Conservation (phyloP, 352 stramenopile genomes). For the Globisporangium mamillatum region DNA sequence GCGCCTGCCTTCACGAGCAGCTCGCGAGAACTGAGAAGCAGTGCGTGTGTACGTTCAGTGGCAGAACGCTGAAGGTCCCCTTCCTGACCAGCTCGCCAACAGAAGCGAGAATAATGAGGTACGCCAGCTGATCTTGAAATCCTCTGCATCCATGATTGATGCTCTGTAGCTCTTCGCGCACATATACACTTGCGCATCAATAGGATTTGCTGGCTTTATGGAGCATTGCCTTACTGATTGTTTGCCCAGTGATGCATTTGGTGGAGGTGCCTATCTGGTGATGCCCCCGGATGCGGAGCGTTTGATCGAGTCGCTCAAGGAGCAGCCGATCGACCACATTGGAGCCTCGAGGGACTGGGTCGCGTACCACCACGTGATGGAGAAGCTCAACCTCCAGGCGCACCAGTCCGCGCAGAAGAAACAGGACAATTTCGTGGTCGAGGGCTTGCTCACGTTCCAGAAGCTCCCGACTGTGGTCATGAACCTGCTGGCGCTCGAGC, state of each 20-base stretch:
- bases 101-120: slow-evolving; percentile 5
- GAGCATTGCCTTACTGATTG: neutral
- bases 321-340: slow-evolving; percentile 61
- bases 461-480: slow-evolving; percentile 88
- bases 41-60: neutral
- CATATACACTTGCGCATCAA: too few species aligned
- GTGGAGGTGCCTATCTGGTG: slow-evolving; percentile 46
- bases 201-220: neutral
- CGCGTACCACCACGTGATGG: slow-evolving; percentile 80
- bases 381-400: slow-evolving; percentile 93
- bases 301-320: slow-evolving; percentile 69
- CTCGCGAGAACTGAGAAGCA: too few species aligned
- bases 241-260: slow-evolving; percentile 5
- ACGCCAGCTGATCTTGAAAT: neutral
- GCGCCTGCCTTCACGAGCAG: neutral
- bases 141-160: neutral
- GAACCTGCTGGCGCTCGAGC: slow-evolving; percentile 88
- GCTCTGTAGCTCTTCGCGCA: neutral
- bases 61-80: neutral
- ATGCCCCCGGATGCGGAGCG: slow-evolving; percentile 80
- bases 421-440: slow-evolving; percentile 93
- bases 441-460: slow-evolving; percentile 89
- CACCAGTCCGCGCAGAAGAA: slow-evolving; percentile 89
- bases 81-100: neutral
- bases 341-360: slow-evolving; percentile 75